phyloP scores from a whole-genome alignment of 2,329 filamentous ascomycete genomes.

The Alternaria triticimaculans region DNA sequence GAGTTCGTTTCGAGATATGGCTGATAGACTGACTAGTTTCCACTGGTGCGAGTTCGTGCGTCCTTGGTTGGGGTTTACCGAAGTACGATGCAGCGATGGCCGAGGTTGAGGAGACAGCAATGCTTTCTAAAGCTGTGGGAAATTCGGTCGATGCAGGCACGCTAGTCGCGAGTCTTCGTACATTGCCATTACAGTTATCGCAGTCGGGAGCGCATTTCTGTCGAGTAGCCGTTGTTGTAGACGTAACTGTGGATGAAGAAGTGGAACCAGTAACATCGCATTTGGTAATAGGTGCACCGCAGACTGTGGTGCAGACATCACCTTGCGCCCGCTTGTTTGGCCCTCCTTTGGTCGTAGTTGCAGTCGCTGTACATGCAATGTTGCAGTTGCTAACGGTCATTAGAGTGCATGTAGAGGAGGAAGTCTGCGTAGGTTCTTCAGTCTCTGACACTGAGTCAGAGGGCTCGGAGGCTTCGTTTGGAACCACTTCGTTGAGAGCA shows the following conservation, averaged over 20 bases:
- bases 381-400: neutral
- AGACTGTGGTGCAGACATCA: neutral
- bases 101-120: neutral
- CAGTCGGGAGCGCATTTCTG: neutral
- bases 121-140: neutral
- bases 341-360: neutral
- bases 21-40: neutral
- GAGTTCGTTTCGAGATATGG: neutral
- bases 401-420: neutral
- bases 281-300: neutral
- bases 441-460: neutral
- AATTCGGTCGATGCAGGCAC: neutral
- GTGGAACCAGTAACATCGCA: neutral
- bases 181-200: neutral
- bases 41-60: neutral
- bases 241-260: neutral
- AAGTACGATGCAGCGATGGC: neutral
- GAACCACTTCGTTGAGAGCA: neutral
- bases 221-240: neutral
- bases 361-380: neutral
- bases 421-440: neutral
- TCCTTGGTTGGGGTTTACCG: fast-evolving
- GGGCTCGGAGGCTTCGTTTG: neutral
- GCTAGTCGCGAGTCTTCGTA: neutral
- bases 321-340: neutral